Evolutionary conservation across 805 yeast genomes (phyloP).

Genomic region (Teunomyces stri): DNA sequence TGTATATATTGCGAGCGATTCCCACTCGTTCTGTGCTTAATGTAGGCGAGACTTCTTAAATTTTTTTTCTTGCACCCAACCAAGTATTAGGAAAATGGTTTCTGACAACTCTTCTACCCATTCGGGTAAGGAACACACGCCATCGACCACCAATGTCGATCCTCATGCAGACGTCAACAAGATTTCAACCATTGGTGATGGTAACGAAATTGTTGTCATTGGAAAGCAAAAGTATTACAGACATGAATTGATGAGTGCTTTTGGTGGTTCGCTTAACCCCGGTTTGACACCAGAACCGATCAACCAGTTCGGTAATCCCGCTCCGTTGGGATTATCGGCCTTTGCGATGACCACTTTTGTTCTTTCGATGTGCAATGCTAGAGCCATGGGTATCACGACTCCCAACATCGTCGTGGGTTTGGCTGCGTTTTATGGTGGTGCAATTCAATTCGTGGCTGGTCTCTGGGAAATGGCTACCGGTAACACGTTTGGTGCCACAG

Average conservation of each 20-base stretch:
- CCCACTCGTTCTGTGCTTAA: not conserved
- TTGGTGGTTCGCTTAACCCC: slow-evolving; percentile 25
- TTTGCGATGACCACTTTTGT: slow-evolving; percentile 71
- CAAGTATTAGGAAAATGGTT: not conserved
- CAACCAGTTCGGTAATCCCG: slow-evolving; percentile 54
- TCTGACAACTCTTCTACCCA: slow-evolving; percentile 1
- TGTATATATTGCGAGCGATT: not conserved
- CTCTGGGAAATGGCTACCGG: slow-evolving; percentile 70
- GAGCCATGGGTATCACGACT: slow-evolving; percentile 62
- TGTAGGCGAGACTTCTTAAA: not conserved
- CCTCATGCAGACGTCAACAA: not conserved
- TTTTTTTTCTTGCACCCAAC: not conserved
- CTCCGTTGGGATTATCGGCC: slow-evolving; percentile 72
- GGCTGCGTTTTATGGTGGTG: slow-evolving; percentile 70
- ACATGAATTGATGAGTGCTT: slow-evolving; percentile 32
- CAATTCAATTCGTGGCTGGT: slow-evolving; percentile 69
- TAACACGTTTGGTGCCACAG: slow-evolving; percentile 72
- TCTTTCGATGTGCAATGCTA: slow-evolving; percentile 58
- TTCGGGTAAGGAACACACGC: not conserved
- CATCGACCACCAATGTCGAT: not conserved
- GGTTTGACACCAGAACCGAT: slow-evolving; percentile 20
- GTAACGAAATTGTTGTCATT: slow-evolving; percentile 30
- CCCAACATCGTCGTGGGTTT: slow-evolving; percentile 60
- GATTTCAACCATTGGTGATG: slow-evolving; percentile 20
- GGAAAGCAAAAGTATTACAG: slow-evolving; percentile 29